Conservation (phyloP, 768 basidiomycete genomes). For the Strobilomyces echinocephalus region DNA sequence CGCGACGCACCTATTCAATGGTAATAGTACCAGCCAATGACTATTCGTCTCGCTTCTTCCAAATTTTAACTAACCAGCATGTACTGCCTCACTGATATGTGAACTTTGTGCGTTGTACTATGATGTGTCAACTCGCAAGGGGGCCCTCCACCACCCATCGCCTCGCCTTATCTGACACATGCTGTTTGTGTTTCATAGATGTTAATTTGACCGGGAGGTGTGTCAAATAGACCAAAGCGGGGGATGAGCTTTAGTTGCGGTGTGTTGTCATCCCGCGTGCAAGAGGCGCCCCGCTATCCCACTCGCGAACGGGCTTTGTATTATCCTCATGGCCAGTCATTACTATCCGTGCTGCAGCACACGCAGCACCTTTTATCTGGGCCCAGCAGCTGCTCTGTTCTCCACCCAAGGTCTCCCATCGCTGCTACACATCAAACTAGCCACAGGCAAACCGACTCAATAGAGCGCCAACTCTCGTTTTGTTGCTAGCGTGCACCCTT, state of each 20-base stretch:
- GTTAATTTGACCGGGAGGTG: constrained; percentile 24
- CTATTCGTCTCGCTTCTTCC: constrained; percentile 8
- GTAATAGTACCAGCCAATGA: constrained; percentile 29
- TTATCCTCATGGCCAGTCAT: constrained; percentile 27
- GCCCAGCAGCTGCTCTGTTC: constrained; percentile 3
- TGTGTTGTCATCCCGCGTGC: constrained; percentile 23
- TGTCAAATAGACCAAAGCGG: constrained; percentile 29
- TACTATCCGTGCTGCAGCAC: constrained; percentile 22
- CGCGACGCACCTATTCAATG: constrained; percentile 1
- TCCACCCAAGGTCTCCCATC: constrained; percentile 10
- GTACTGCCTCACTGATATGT: constrained; percentile 27
- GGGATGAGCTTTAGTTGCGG: constrained; percentile 19
- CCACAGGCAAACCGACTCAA: constrained; percentile 1
- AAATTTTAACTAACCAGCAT: constrained; percentile 14
- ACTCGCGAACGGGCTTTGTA: constrained; percentile 12
- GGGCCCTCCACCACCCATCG: constrained; percentile 14
- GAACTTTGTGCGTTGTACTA: constrained; percentile 20
- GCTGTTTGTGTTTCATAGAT: constrained; percentile 26
- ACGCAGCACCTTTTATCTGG: constrained; percentile 28
- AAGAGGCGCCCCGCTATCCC: constrained; percentile 19
- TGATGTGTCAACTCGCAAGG: constrained; percentile 23
- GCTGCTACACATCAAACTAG: background rate
- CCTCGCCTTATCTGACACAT: constrained; percentile 22
- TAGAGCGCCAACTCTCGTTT: constrained; percentile 3
- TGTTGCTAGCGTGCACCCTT: constrained; percentile 17